These are phyloP conservation scores for Bertia moriformis DNA, from an alignment of 2,329 filamentous ascomycete species.

Conservation along the genomic window DNA sequence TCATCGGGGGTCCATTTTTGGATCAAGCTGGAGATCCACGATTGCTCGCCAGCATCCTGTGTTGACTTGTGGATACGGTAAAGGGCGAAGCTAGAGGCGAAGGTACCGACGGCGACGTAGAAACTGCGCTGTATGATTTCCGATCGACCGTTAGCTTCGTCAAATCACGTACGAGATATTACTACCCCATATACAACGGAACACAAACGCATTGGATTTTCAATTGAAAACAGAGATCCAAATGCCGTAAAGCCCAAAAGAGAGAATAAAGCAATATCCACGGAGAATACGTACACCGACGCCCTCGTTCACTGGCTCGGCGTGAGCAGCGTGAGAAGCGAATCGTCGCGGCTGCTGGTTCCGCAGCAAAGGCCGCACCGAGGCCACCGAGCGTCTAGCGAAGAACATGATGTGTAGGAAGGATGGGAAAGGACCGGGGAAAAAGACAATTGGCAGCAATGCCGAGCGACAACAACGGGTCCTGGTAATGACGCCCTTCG, in stretches of 20 bases:
- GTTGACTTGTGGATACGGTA: constrained; percentile 23
- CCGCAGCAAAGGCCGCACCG: constrained; percentile 18
- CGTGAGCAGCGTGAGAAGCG: constrained; percentile 21
- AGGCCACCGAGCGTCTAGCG: constrained; percentile 20
- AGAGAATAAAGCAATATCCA: constrained; percentile 5
- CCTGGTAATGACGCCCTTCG: no score
- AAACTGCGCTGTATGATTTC: constrained; percentile 31
- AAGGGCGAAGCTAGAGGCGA: constrained; percentile 22
- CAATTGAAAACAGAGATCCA: no score
- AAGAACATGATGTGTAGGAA: constrained; percentile 20
- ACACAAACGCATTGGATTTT: no score
- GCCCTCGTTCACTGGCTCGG: constrained; percentile 25
- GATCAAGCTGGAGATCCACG: constrained; percentile 17
- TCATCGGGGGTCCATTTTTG: neutral
- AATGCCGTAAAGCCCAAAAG: constrained; percentile 1
- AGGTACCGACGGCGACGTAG: constrained; percentile 24
- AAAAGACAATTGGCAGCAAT: neutral
- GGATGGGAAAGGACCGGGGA: no score
- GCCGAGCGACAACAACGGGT: neutral
- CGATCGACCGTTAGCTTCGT: no score
- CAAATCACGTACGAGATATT: no score
- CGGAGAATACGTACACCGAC: constrained; percentile 26
- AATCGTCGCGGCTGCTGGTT: constrained; percentile 24
- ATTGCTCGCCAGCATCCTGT: constrained; percentile 18
- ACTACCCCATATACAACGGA: no score